A percentile compares a stretch with the other conserved stretches of the same genome.
Conservation (phyloP, 78 protist species). For the Neovahlkampfia damariscottae region DNA sequence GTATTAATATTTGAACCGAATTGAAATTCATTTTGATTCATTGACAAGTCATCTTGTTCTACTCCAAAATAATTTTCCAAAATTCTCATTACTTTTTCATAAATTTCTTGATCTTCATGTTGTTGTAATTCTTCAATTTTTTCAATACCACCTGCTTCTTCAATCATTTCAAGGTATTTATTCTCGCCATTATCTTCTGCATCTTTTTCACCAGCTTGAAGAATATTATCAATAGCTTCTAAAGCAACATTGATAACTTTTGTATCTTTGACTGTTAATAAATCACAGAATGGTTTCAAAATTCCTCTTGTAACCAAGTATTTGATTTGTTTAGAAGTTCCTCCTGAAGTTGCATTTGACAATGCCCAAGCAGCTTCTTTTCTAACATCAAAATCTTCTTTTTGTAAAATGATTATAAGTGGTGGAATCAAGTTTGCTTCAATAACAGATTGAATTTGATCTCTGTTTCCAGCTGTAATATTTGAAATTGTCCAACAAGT, state of each 20-base stretch:
- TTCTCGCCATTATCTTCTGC: background rate
- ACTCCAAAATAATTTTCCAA: constrained; percentile 10
- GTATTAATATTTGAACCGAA: no score
- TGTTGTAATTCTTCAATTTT: constrained; percentile 11
- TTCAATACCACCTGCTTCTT: constrained; percentile 10
- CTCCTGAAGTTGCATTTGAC: constrained; percentile 83
- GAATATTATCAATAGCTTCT: constrained; percentile 80
- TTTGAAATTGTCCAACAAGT: constrained; percentile 95
- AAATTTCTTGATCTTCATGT: background rate
- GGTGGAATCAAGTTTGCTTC: constrained; percentile 62
- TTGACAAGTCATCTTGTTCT: no score
- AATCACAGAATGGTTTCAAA: constrained; percentile 66
- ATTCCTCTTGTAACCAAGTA: constrained; percentile 33
- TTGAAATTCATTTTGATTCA: no score
- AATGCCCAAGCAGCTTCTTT: constrained; percentile 98
- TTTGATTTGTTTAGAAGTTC: constrained; percentile 63
- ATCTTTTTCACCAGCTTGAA: constrained; percentile 39
- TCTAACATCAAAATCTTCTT: constrained; percentile 58
- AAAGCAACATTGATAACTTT: constrained; percentile 72
- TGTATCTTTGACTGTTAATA: constrained; percentile 54
- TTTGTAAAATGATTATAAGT: constrained; percentile 41
- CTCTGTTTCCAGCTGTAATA: constrained; percentile 88
- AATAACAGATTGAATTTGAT: constrained; percentile 81
- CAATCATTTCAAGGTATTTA: constrained; percentile 2
- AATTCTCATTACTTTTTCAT: constrained; percentile 10